Percentiles rank a stretch among this genome's conserved stretches.
phyloP scores from a whole-genome alignment of 2,329 filamentous ascomycete species.

The Pseudopyricularia javanii region DNA sequence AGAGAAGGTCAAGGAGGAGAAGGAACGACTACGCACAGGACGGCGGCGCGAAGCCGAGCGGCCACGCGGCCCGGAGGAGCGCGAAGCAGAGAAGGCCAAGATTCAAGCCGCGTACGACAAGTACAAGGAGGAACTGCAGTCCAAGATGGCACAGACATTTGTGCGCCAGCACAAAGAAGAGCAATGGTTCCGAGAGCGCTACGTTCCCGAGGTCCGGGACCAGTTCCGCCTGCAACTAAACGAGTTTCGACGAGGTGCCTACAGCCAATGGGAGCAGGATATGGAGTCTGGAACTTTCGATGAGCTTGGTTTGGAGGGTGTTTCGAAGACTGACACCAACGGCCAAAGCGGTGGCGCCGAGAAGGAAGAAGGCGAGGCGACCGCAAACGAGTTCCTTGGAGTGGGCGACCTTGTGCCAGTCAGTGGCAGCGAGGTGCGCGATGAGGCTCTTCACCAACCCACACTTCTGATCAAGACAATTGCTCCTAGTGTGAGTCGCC shows the following conservation, averaged over 20 bases:
- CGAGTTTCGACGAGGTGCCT: constrained; percentile 66
- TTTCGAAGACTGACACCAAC: constrained; percentile 87
- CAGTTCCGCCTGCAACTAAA: constrained; percentile 63
- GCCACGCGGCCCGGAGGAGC: constrained; percentile 57
- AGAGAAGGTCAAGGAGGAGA: constrained; percentile 72
- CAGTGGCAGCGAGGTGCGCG: constrained; percentile 72
- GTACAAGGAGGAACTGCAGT: constrained; percentile 58
- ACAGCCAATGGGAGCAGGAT: constrained; percentile 81
- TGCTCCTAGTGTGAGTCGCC: constrained; percentile 85
- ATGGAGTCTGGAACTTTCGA: constrained; percentile 79
- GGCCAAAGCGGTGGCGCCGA: constrained; percentile 75
- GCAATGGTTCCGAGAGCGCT: constrained; percentile 96
- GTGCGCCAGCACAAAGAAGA: constrained; percentile 88
- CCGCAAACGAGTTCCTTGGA: constrained; percentile 81
- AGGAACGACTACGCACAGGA: constrained; percentile 58
- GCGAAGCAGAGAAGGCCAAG: constrained; percentile 65
- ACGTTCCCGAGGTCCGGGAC: constrained; percentile 71
- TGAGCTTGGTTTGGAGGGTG: constrained; percentile 85
- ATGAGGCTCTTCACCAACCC: constrained; percentile 79
- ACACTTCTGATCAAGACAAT: constrained; percentile 97
- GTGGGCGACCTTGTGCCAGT: constrained; percentile 83
- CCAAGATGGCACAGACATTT: constrained; percentile 76
- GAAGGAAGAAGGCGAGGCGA: constrained; percentile 92
- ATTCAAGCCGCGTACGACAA: constrained; percentile 60
- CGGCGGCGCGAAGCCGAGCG: constrained; percentile 54